phyloP scores from a whole-genome alignment of 1,284 basidiomycete genomes.

The Fomitiporia mediterranea region DNA sequence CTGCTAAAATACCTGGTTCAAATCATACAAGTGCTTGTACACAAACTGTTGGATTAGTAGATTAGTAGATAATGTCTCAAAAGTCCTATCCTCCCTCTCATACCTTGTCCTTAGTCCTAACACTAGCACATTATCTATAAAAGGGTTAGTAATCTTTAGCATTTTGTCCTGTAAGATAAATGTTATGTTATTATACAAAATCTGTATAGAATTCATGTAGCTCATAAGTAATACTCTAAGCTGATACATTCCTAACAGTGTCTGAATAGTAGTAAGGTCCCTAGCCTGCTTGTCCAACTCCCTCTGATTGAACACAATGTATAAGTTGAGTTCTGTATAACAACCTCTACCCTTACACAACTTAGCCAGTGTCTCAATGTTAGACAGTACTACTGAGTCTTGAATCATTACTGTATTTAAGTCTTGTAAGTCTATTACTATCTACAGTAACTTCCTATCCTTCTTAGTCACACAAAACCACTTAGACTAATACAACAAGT shows the following conservation, averaged over 20 bases:
- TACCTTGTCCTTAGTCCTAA: constrained; percentile 19
- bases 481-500: constrained; percentile 32
- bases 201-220: constrained; percentile 34
- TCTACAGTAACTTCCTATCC: constrained; percentile 24
- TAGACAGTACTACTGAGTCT: constrained; percentile 32
- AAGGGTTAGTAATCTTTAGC: constrained; percentile 26
- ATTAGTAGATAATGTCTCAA: constrained; percentile 30
- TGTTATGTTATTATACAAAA: constrained; percentile 34
- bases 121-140: constrained; percentile 24
- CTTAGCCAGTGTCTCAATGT: constrained; percentile 34
- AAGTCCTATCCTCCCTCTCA: constrained; percentile 25
- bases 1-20: constrained; percentile 29
- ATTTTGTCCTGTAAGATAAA: constrained; percentile 31
- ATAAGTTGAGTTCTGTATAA: constrained; percentile 33
- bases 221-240: constrained; percentile 33
- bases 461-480: constrained; percentile 41
- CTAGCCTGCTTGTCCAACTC: constrained; percentile 19
- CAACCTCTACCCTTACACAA: constrained; percentile 28
- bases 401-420: constrained; percentile 26
- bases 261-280: constrained; percentile 25
- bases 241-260: constrained; percentile 29
- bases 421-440: constrained; percentile 30
- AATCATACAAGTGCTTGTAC: constrained; percentile 32
- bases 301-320: constrained; percentile 29
- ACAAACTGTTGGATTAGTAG: constrained; percentile 32